Evolutionary conservation across 192 early-diverging fungal species (phyloP).

Genomic region (Powellomyces hirtus): DNA sequence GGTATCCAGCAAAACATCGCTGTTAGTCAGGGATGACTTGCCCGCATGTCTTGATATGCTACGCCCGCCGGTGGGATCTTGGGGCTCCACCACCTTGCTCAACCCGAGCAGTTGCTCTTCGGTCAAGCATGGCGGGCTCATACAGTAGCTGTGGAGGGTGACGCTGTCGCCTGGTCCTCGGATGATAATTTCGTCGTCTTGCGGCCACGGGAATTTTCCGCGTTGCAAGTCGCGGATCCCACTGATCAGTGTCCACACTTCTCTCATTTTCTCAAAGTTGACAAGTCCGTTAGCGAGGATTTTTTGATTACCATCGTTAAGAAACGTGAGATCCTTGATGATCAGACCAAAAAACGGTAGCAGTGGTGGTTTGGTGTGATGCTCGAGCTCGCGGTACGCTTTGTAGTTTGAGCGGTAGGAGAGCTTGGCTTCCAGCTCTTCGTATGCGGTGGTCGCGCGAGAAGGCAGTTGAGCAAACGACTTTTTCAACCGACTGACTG

Average conservation of each 20-base stretch:
- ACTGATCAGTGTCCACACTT: constrained; percentile 10
- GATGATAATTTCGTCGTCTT: constrained; percentile 18
- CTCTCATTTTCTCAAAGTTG: constrained; percentile 35
- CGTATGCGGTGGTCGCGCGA: constrained; percentile 8
- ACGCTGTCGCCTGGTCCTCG: neutral
- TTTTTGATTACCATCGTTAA: constrained; percentile 39
- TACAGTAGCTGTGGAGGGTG: constrained; percentile 32
- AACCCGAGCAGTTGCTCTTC: constrained; percentile 30
- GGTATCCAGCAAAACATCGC: neutral
- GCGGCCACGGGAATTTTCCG: constrained; percentile 23
- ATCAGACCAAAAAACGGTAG: constrained; percentile 42
- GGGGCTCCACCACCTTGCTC: constrained; percentile 25
- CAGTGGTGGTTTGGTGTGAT: constrained; percentile 24
- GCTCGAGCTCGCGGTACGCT: constrained; percentile 34
- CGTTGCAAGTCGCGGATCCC: constrained; percentile 19
- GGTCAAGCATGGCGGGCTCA: constrained; percentile 13
- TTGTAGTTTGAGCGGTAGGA: constrained; percentile 37
- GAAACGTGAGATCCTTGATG: constrained; percentile 40
- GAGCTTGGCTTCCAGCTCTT: constrained; percentile 30
- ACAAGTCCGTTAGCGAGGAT: constrained; percentile 22
- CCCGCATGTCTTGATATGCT: too few relatives aligned
- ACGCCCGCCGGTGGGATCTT: neutral
- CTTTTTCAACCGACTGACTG: constrained; percentile 37
- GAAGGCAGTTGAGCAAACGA: constrained; percentile 29
- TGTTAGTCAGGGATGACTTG: neutral